phyloP scores from a whole-genome alignment of 257 asterid species.

The Solanum medicagineum region DNA sequence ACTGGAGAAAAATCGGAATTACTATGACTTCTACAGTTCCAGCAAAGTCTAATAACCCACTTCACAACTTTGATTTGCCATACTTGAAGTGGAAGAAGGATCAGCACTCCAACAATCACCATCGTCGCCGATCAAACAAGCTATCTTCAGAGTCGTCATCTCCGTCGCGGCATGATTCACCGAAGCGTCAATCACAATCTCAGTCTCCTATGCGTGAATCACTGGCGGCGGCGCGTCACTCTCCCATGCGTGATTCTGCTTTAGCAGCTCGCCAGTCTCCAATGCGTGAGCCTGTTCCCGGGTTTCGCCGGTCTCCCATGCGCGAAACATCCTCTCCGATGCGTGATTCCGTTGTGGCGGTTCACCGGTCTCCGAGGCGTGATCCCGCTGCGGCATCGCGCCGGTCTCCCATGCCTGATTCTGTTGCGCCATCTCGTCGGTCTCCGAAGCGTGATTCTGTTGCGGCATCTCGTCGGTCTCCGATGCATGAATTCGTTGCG shows the following conservation, averaged over 20 bases:
- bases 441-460: not conserved
- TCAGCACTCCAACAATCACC: constrained; percentile 15
- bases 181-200: not conserved
- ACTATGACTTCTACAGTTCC: constrained; percentile 37
- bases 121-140: constrained; percentile 46
- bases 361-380: constrained; percentile 29
- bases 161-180: not conserved
- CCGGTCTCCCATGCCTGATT: constrained; percentile 26
- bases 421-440: not conserved
- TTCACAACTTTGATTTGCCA: constrained; percentile 52
- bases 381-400: not conserved
- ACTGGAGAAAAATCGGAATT: not conserved
- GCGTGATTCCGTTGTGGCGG: not conserved
- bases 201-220: not conserved
- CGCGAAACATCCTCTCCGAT: constrained; percentile 1
- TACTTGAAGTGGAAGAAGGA: constrained; percentile 62
- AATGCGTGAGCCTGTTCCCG: not conserved
- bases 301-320: constrained; percentile 31
- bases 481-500: constrained; percentile 1
- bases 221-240: not conserved
- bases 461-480: constrained; percentile 20
- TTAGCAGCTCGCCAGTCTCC: constrained; percentile 24
- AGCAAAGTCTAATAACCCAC: constrained; percentile 52
- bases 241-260: not conserved
- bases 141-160: not conserved